These are phyloP conservation scores for Capsicum baccatum DNA, from an alignment of 257 asterid species.

Conservation along the genomic window DNA sequence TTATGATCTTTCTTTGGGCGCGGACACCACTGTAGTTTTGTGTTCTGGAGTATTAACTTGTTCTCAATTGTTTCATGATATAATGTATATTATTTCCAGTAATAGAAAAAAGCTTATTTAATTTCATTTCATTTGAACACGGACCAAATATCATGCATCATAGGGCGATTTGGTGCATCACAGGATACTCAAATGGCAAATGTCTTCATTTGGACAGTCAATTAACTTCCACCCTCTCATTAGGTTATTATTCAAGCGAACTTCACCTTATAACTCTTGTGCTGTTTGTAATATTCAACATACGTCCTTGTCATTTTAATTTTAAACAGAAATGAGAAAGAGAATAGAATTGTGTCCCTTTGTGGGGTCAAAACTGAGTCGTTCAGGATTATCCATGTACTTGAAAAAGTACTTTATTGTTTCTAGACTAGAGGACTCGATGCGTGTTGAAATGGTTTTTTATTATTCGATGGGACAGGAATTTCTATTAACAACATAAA, in stretches of 20 bases:
- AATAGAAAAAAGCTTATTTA: slow-evolving; percentile 8
- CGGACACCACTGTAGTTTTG: slow-evolving; percentile 32
- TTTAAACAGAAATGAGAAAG: neutral
- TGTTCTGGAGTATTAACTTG: slow-evolving; percentile 31
- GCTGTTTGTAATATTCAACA: neutral
- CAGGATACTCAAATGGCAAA: neutral
- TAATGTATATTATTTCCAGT: slow-evolving; percentile 32
- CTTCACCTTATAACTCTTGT: neutral
- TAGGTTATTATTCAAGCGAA: neutral
- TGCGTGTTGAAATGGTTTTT: neutral
- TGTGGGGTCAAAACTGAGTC: slow-evolving; percentile 5
- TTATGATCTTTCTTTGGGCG: slow-evolving; percentile 22
- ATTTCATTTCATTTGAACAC: slow-evolving; percentile 21
- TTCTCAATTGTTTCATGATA: slow-evolving; percentile 33
- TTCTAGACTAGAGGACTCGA: neutral
- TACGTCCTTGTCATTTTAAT: neutral
- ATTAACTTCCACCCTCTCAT: neutral
- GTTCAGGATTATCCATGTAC: neutral
- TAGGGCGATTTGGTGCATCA: neutral
- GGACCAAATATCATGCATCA: neutral
- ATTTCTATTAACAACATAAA: neutral
- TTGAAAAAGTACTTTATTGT: neutral
- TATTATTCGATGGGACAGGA: neutral
- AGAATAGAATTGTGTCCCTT: neutral
- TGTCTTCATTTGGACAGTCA: neutral